Base-by-base conservation (phyloP, 805 yeast species). In the Naumovozyma castellii region DNA sequence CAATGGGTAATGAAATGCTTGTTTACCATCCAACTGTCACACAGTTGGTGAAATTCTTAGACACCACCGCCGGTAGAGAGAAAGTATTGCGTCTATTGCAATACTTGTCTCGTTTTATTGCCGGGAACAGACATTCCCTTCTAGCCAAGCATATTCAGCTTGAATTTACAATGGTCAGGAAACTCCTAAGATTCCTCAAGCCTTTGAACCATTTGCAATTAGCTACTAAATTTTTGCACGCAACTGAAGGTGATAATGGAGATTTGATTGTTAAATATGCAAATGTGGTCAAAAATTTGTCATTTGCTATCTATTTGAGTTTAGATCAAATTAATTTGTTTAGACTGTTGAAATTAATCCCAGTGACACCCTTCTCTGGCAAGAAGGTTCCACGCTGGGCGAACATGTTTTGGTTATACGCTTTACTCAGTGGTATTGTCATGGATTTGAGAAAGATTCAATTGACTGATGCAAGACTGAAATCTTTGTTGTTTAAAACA, bases 141-240 rank as follows among this genome's bases (percentile, higher is more conserved):
- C 60, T 62, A 35, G 71, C 78, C 57, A 73, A 72, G 49, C 66
- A 71, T 16, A 59, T 86, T 45, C 84, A 80, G 63, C 58, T 57
- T 34, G 77, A 81, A 46, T 72, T 85, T 22, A 73, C 84, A 2
- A 60, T 80, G 43, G 71, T 84, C 45, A 78, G 97, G 60, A 90
- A 90, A 66, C 79, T 87, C 18, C 65, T 88, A 68, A 75, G 97
- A 54, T 77, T 81, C 54, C 73, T 86, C 46, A 88, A 87, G 64
- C 94, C 94, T 1, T 65, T 88, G 53, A 71, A 70, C 52, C 87
- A 81, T 57, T 55, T 84, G 40, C 77, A 78, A 51, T 72, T 75
- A 14, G 84, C 88, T 4, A 69, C 82, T 2, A 71, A 72, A 46
- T 73, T 84, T 13, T 73, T 67, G 50, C 84, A 78, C 55, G 78